Evolutionary conservation across 495 filamentous ascomycete genomes (phyloP), one percentile per base, ranked within the genome.

Genomic region (Zalerion maritima): DNA sequence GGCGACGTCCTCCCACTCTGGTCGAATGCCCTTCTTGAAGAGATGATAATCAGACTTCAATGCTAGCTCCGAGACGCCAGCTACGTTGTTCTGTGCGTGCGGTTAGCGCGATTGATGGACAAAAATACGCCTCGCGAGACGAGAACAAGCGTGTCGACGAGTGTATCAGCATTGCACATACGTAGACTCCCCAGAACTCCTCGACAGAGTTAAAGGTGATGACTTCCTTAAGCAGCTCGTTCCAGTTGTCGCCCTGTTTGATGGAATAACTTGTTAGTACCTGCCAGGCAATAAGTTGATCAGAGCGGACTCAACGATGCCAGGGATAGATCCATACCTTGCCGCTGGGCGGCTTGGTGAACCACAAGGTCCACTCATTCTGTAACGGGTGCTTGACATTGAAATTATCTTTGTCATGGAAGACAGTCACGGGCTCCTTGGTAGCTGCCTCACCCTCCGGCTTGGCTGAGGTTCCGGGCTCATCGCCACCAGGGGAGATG

Each of bases 131-230:
- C 23, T 6, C 9, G 33, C 14, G 13, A 36, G 28, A 33, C 3
- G 19, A 16, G 4, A 7, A 33, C 18, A 14, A 22, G 31, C n/a
- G n/a, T n/a, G n/a, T n/a, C n/a, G n/a, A n/a, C n/a, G n/a, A n/a
- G n/a, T n/a, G n/a, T n/a, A n/a, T n/a, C n/a, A n/a, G n/a, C n/a
- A n/a, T n/a, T n/a, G n/a, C 23, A 65, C 89, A 49, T 73, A 96
- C 89, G 52, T 99, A 94, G 47, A 96, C 78, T 30, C 89, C 89
- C 89, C 89, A 99, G 64, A 99, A 99, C 54, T 99, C 91, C 55
- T 99, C 89, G 3, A 99, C 89, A 8, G 85, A 92, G 61, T 87
- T 82, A 46, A 99, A 94, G 21, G 81, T 93, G 40, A 99, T 92
- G 34, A 99, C 87, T 51, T 96, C 83, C 62, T 99, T 99, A 21